These are phyloP conservation scores for Ganoderma meredithae DNA, from an alignment of 1,284 basidiomycete species.

Conservation along the genomic window DNA sequence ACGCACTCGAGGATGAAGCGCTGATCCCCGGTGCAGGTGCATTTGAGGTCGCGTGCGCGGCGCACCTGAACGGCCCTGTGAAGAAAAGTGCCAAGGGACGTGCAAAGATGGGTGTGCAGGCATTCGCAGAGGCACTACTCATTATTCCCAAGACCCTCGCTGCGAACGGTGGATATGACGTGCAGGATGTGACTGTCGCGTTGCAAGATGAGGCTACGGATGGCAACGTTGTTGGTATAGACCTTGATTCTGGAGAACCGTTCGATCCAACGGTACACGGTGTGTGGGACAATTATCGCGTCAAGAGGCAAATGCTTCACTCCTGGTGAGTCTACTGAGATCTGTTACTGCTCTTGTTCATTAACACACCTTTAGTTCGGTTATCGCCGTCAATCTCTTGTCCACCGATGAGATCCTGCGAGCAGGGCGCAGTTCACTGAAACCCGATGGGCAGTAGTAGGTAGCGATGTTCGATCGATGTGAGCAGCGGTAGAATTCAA, in stretches of 20 bases:
- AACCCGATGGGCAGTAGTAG: conserved; percentile 75
- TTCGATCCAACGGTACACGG: conserved; percentile 96
- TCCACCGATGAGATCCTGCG: conserved; percentile 96
- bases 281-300: conserved; percentile 99
- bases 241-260: conserved; percentile 94
- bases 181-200: conserved; percentile 93
- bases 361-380: conserved; percentile 67
- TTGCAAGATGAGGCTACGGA: conserved; percentile 94
- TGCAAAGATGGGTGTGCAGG: conserved; percentile 96
- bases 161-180: conserved; percentile 96
- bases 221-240: conserved; percentile 90
- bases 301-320: conserved; percentile 98
- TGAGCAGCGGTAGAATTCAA: conserved; percentile 12
- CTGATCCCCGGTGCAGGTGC: conserved; percentile 96
- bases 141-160: conserved; percentile 98
- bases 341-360: not conserved
- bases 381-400: conserved; percentile 96
- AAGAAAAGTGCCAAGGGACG: conserved; percentile 95
- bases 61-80: conserved; percentile 80
- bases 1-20: conserved; percentile 91
- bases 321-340: conserved; percentile 67
- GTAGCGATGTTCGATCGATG: conserved; percentile 22
- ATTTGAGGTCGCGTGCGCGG: conserved; percentile 95
- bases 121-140: conserved; percentile 94
- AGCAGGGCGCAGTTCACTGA: conserved; percentile 90